Evolutionary conservation across 768 basidiomycete species (phyloP).

Genomic region (Termitomyces sp.): DNA sequence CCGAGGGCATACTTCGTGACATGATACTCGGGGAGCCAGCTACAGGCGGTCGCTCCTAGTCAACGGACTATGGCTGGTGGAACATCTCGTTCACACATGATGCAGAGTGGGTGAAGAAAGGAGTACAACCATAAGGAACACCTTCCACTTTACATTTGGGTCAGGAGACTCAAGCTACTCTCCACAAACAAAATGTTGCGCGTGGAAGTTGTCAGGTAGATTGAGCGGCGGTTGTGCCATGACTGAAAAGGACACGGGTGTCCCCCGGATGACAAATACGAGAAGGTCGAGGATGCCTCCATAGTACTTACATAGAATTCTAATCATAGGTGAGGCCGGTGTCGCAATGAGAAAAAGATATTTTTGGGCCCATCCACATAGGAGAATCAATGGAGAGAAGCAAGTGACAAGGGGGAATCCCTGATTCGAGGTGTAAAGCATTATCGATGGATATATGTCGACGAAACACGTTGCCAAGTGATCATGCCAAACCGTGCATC

Average conservation of each 20-base stretch:
- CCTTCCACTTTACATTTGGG: neutral
- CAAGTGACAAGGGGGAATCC: neutral
- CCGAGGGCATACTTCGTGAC: neutral
- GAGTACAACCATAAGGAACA: neutral
- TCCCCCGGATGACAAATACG: neutral
- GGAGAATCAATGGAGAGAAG: neutral
- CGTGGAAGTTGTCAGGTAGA: neutral
- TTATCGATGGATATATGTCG: neutral
- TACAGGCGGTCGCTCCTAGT: too few species aligned
- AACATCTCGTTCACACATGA: neutral
- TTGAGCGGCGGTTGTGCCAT: neutral
- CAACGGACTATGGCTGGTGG: neutral
- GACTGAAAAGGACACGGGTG: neutral
- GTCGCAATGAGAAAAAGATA: neutral
- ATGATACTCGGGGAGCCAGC: neutral
- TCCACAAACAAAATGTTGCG: neutral
- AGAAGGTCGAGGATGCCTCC: neutral
- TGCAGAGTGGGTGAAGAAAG: too few species aligned
- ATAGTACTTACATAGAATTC: neutral
- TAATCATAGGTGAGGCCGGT: neutral
- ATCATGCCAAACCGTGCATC: neutral
- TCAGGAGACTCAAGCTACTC: neutral
- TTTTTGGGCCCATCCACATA: neutral
- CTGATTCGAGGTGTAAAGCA: neutral
- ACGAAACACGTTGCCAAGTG: neutral